These are phyloP conservation scores for Paracorniculantispora psalliotae DNA, from an alignment of 2,329 filamentous ascomycete genomes.

Conservation along the genomic window DNA sequence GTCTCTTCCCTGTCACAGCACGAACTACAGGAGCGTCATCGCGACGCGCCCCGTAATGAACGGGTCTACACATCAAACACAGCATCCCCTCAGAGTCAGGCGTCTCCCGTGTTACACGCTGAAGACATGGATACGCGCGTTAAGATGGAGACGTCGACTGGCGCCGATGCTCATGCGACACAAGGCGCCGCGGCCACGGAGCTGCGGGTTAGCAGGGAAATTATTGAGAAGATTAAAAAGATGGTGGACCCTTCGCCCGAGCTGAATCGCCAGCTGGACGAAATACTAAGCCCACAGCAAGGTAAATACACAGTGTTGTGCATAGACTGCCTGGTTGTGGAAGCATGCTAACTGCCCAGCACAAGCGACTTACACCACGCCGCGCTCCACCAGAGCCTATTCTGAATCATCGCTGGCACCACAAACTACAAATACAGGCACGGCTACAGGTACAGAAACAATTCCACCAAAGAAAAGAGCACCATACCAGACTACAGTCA, in stretches of 20 bases:
- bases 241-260: not conserved
- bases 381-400: conserved; percentile 1
- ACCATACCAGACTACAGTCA: conserved; percentile 8
- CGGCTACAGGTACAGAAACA: not conserved
- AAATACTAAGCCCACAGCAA: not conserved
- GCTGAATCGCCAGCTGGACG: not conserved
- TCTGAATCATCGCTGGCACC: conserved; percentile 1
- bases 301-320: not conserved
- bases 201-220: not conserved
- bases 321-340: not conserved
- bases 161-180: not conserved
- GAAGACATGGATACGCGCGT: not conserved
- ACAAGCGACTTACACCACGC: not conserved
- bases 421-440: not conserved
- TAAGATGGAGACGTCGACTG: not conserved
- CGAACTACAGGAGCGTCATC: not conserved
- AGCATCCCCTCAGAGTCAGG: not conserved
- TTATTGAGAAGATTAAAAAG: not conserved
- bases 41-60: not conserved
- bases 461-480: not conserved
- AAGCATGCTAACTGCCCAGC: not conserved
- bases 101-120: not conserved
- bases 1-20: not conserved
- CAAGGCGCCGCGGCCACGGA: not conserved
- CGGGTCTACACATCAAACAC: not conserved